Conservation (phyloP, 768 basidiomycete genomes). For the Lepiota brunneoincarnata region DNA sequence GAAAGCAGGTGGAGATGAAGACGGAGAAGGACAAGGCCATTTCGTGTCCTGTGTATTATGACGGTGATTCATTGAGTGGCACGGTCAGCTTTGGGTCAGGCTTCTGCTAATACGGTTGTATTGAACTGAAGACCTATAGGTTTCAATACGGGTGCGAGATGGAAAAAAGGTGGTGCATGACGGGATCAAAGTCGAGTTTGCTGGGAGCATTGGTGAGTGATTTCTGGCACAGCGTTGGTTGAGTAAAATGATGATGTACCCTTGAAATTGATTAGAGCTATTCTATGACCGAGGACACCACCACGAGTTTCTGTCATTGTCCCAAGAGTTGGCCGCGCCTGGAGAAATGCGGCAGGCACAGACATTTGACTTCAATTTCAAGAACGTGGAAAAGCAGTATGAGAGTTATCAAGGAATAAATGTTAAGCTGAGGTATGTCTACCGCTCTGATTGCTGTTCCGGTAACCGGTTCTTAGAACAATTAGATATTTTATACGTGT, state of each 20-base stretch:
- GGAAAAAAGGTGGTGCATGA: constrained; percentile 95
- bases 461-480: constrained; percentile 9
- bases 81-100: constrained; percentile 47
- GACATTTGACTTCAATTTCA: constrained; percentile 95
- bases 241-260: constrained; percentile 3
- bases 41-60: constrained; percentile 91
- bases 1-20: constrained; percentile 90
- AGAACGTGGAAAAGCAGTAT: constrained; percentile 99
- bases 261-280: constrained; percentile 46
- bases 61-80: constrained; percentile 89
- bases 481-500: constrained; percentile 89
- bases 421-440: constrained; percentile 85
- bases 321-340: constrained; percentile 93
- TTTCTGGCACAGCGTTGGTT: neutral
- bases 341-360: constrained; percentile 97
- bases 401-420: constrained; percentile 98
- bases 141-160: constrained; percentile 84
- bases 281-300: constrained; percentile 99
- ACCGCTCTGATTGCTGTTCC: neutral
- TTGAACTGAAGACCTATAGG: constrained; percentile 38
- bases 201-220: constrained; percentile 85
- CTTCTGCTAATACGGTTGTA: neutral
- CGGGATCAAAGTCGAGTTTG: constrained; percentile 97
- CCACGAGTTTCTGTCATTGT: constrained; percentile 94
- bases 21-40: constrained; percentile 82